Evolutionary conservation across 139 green algal genomes (phyloP), one percentile per base, ranked within the genome.

Genomic region (Coelastrella sp.): DNA sequence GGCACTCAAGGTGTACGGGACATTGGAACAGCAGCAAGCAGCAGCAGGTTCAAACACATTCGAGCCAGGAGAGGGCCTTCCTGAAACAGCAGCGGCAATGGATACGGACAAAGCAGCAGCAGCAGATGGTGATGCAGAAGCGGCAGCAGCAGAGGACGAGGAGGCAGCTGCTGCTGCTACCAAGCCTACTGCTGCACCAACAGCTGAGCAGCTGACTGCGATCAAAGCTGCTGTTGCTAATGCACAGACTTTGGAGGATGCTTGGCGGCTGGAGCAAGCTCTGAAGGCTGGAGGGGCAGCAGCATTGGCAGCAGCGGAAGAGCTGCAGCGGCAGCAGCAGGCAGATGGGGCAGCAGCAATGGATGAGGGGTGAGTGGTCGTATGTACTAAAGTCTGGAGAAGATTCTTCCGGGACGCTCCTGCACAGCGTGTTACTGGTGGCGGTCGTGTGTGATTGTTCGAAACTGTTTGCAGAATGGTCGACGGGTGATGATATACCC

Each of bases 171-270:
- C 72, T n/a, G 79, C 79, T 13, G 77, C 57, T 27, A 88, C 76
- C 27, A 68, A 78, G 35, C 85, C 84, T n/a, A 89, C 88, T 32
- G 66, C 82, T 17, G 92, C 88, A 17, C 94, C 94, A 27, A 96
- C 89, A 7, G 85, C 86, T 7, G 92, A 96, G 83, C 93, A 98
- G 92, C 83, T 97, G 41, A 93, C 92, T 3, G 94, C 96, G 11
- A 95, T 98, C 71, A 96, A 97, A 86, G 96, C 94, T 4, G 95
- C 95, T 11, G 98, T 99, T 82, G 95, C 95, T 0, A 95, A 95
- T 41, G 91, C 91, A n/a, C 85, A 92, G 51, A 99, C 96, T 6
- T 88, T 99, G 79, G 95, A 98, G 79, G 96, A 99, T 85, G 96
- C 98, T 34, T 41, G 85, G 63, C 59, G 86, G 59, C 87, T 99